Evolutionary conservation across 768 basidiomycete genomes (phyloP), one percentile per base, ranked within the genome.

Genomic region (Amylocystis lapponica): DNA sequence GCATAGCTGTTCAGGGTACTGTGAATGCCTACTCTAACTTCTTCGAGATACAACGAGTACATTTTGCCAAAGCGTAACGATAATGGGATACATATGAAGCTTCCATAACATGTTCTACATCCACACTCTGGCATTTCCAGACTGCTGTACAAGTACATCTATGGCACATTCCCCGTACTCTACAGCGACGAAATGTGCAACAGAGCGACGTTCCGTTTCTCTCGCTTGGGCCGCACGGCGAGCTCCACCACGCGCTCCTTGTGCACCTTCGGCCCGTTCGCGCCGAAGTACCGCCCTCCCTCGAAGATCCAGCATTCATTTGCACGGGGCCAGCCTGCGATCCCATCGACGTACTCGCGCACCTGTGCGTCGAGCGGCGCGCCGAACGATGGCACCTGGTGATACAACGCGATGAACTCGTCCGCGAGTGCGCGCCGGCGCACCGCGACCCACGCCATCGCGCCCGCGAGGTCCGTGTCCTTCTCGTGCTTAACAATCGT

Each of bases 261-360:
- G 45, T 54, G 46, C 19, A 58, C 47, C 26, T 61, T 49, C 3
- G 29, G 36, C 1, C 63, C 62, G 23, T 43, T 41, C 22, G 10
- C 51, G 2, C 62, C 63, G 38, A 61, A 63, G 51, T 62, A 63
- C 16, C 62, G 47, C 37, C 46, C 32, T 17, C 50, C 50, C 41
- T 63, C 62, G 43, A 57, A 62, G 27, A 46, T 54, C 62, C 62
- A 64, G 25, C 34, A 46, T 22, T 51, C 48, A 37, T 51, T 50
- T 5, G 41, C 51, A 25, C 59, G 51, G 6, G 46, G 39, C 58
- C 56, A 62, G 44, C 48, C 54, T 20, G 35, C 62, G n/a, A 61
- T 16, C 2, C 61, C 58, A 7, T 57, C 38, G 37, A 61, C 27
- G 43, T 64, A 65, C 30, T 29, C 32, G 16, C 36, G 37, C 12